phyloP scores from a whole-genome alignment of 495 filamentous ascomycete species.

The Penicillium cinerascens region DNA sequence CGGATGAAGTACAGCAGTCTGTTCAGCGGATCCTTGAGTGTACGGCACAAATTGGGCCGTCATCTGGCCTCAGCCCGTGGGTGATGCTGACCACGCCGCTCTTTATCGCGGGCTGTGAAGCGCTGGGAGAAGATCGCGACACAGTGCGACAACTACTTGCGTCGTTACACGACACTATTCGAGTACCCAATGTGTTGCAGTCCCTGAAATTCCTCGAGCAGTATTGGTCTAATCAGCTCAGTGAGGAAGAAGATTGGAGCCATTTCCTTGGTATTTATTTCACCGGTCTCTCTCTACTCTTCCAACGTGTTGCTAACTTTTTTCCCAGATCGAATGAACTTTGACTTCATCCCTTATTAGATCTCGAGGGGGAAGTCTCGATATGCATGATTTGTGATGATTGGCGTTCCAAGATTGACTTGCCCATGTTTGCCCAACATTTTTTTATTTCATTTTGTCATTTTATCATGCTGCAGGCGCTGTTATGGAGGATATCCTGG shows the following conservation, averaged over 20 bases:
- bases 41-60: constrained; percentile 40
- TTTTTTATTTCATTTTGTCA: not conserved
- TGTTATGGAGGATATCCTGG: not conserved
- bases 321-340: constrained; percentile 40
- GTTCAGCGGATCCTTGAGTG: constrained; percentile 43
- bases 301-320: too few relatives aligned
- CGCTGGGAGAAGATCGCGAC: constrained; percentile 37
- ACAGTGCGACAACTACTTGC: constrained; percentile 33
- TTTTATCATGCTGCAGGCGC: not conserved
- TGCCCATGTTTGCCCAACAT: not conserved
- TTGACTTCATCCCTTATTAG: constrained; percentile 48
- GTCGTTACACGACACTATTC: constrained; percentile 42
- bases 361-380: not conserved
- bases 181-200: constrained; percentile 45
- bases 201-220: constrained; percentile 44
- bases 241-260: constrained; percentile 44
- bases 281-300: not conserved
- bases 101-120: constrained; percentile 47
- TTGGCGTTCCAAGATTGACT: constrained; percentile 8
- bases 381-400: constrained; percentile 23
- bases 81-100: constrained; percentile 46
- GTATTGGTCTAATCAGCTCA: constrained; percentile 39
- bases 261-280: constrained; percentile 39
- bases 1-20: constrained; percentile 36
- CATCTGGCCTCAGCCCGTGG: constrained; percentile 43